Base-by-base conservation (phyloP, 495 filamentous ascomycete genomes). In the Neurospora terricola region DNA sequence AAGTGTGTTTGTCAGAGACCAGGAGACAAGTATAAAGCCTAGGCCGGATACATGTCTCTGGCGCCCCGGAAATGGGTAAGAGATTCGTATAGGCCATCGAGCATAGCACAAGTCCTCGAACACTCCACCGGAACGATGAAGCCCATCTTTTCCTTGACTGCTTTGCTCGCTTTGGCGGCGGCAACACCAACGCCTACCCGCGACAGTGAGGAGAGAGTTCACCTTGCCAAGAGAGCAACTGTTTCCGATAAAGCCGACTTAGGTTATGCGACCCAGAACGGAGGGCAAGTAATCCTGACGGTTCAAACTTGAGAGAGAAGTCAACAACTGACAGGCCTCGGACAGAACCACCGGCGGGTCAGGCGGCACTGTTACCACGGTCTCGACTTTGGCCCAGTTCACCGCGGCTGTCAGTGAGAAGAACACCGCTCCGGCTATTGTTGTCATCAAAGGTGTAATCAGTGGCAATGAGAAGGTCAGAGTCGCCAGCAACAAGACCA, bases 331-430 rank as follows among this genome's bases (percentile, higher is more conserved):
- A 62, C 27, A 34, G 6, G 2, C 27, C 14, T 62, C 54, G 54
- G 7, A 71, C 73, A 78, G 80, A 16, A 90, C 88, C 21, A 90
- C 83, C n/a, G 89, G 89, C 42, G 89, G 90, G 71, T 78, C 82
- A 38, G 87, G 88, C 16, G 90, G 89, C 70, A 86, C 83, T 2
- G 88, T 86, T 7, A 88, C 86, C 12, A 89, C 87, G 10, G 90
- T 90, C 69, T 87, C 87, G 2, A 85, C 85, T 4, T 86, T 88
- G 38, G 85, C 86, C 30, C 80, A 82, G 37, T 86, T 90, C 76
- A 83, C 83, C 2, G 76, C 82, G 0, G 88, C 87, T 23, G 87
- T 86, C 66, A 75, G 74, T 1, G 82, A 83, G 71, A 80, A 80
- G 72, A 77, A 75, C 34, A 81, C 82, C 36, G 81, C 77, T 0